Evolutionary conservation across 352 stramenopile genomes (phyloP).

Genomic region (Globisporangium alternatum): DNA sequence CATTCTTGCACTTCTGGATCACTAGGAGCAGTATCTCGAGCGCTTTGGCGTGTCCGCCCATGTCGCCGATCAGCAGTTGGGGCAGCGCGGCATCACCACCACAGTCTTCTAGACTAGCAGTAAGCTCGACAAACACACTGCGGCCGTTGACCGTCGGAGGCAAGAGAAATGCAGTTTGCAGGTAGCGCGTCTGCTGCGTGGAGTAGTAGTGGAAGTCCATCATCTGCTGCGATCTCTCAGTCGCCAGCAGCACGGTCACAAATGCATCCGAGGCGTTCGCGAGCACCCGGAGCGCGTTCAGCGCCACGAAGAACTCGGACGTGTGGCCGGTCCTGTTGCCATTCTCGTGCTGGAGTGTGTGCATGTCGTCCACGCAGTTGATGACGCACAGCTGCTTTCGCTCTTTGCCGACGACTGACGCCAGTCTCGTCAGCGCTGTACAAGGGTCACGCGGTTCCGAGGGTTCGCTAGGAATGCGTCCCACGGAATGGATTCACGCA

Average conservation of each 20-base stretch:
- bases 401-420: neutral
- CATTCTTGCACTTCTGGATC: neutral
- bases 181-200: neutral
- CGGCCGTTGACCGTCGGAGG: neutral
- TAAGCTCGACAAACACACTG: neutral
- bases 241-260: neutral
- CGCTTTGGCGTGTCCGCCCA: neutral
- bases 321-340: neutral
- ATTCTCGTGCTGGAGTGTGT: neutral
- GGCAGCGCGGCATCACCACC: neutral
- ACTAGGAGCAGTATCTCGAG: neutral
- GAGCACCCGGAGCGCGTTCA: neutral
- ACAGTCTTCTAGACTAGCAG: neutral
- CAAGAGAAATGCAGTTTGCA: neutral
- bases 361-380: neutral
- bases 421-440: neutral
- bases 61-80: neutral
- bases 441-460: neutral
- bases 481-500: neutral
- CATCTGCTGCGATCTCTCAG: neutral
- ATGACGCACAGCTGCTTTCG: neutral
- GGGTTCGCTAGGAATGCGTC: neutral
- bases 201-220: neutral
- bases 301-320: neutral
- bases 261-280: neutral